Evolutionary conservation across 139 green algal species (phyloP), one percentile per base, ranked within the genome.

Genomic region (Coelastrella sp.): DNA sequence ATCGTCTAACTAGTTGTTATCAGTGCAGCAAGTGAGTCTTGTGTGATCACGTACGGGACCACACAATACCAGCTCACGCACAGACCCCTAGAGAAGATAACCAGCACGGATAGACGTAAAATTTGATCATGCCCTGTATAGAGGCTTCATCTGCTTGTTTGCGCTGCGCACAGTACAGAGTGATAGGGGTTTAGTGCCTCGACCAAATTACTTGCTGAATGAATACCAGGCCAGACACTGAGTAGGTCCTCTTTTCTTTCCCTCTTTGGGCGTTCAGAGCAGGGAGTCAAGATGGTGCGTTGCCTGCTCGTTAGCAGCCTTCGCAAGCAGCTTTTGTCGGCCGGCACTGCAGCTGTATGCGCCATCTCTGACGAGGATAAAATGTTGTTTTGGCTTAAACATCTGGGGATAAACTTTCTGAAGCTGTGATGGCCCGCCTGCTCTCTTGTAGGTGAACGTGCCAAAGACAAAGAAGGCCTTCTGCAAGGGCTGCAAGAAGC

Each of bases 381-480:
- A 23, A 13, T 57, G 45, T 57, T 23, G 45, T 57, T 57, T n/a
- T n/a, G n/a, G n/a, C n/a, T n/a, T n/a, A n/a, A n/a, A n/a, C n/a
- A n/a, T n/a, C n/a, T n/a, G n/a, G 45, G 11, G 11, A 57, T 13
- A 57, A 13, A 23, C 15, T 13, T 57, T 13, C 11, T 57, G 45
- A 57, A 64, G 53, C 21, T 32, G 21, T 21, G 53, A 21, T 64
- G 19, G 19, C 45, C 21, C 30, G 53, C 53, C 19, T 64, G 17
- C 53, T 64, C 2, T 21, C 21, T n/a, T n/a, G 53, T 87, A 99
- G 96, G 97, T 99, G 92, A 99, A 99, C 92, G 92, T 99, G 45
- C 97, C 97, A 30, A 99, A 99, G 94, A 96, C 95, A 64, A 99
- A 99, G 95, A 94, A 93, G 89, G 94, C 97, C 59, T 99, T 98